Base-by-base conservation (phyloP, 345 rosid species). In the Bruguiera sexangula region DNA sequence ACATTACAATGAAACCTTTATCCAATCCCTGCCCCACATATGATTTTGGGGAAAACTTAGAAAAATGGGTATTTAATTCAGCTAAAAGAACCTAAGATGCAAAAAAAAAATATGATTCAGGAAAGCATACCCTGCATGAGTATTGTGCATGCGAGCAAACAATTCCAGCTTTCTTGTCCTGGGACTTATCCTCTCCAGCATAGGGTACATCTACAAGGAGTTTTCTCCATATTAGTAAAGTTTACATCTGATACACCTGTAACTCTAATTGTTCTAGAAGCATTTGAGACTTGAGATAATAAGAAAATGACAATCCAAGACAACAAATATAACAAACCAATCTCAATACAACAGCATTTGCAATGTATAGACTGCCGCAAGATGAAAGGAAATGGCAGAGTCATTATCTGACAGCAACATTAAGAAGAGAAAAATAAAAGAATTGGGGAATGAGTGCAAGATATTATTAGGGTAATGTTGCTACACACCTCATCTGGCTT, bases 111-210 rank as follows among this genome's bases (percentile, higher is more conserved):
- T n/a, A 20, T 27, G 46, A 58, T 62, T 60, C 13, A n/a, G 62
- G 66, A 70, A 62, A 37, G 20, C 58, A 56, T 75, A 95, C 99
- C 99, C 99, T 18, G 99, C 89, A 52, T 92, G 99, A 80, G 99
- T 93, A 75, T 95, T 92, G 81, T 95, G 98, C 99, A 92, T 95
- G 62, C 98, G 98, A 64, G 98, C 99, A 76, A 92, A 95, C 75
- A 95, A 73, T 81, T 95, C 97, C 68, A 95, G 82, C 75, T 92
- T 95, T 77, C 98, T 86, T 74, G 99, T 92, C 82, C 92, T 82
- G 21, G 98, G 99, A 82, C 96, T 92, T 70, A 92, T 87, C 80
- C 99, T 95, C 84, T 95, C 99, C 75, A 95, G 89, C 94, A 95
- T 74, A 4, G 98, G 87, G 67, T 95, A 95, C 99, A 95, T 95